A percentile compares a stretch with the other conserved stretches of the same genome.
Conservation (phyloP, 2,329 filamentous ascomycete species). For the Cadophora luteo-olivacea region DNA sequence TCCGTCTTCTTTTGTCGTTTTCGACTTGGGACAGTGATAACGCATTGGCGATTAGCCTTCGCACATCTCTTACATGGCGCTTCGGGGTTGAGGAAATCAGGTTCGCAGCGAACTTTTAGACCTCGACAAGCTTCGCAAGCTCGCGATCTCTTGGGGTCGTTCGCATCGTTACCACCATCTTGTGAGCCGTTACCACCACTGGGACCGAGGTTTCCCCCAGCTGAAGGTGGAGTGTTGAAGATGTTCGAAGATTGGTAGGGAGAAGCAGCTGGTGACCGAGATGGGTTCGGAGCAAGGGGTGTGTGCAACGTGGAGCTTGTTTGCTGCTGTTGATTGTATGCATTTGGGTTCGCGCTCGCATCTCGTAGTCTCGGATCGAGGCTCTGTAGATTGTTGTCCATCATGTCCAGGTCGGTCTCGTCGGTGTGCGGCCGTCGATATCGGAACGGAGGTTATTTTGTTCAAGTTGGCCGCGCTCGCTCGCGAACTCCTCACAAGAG, state of each 20-base stretch:
- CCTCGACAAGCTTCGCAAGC: slow-evolving; percentile 52
- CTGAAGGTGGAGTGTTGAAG: slow-evolving; percentile 39
- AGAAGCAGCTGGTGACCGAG: slow-evolving; percentile 21
- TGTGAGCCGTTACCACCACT: slow-evolving; percentile 18
- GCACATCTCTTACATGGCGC: slow-evolving; percentile 49
- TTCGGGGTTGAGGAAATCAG: slow-evolving; percentile 44
- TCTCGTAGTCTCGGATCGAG: slow-evolving; percentile 27
- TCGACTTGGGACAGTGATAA: slow-evolving; percentile 49
- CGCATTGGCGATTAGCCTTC: slow-evolving; percentile 48
- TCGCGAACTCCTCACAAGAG: background rate
- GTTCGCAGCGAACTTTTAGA: slow-evolving; percentile 52
- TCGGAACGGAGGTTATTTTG: slow-evolving; percentile 11
- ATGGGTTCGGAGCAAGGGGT: slow-evolving; percentile 24
- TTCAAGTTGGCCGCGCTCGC: slow-evolving; percentile 9
- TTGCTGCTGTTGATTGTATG: slow-evolving; percentile 16
- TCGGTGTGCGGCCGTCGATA: slow-evolving; percentile 7
- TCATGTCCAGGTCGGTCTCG: slow-evolving; percentile 1
- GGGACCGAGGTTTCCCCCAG: slow-evolving; percentile 21
- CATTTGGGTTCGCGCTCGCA: slow-evolving; percentile 15
- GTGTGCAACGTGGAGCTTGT: slow-evolving; percentile 18
- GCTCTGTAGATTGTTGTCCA: slow-evolving; percentile 8
- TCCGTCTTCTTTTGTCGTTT: slow-evolving; percentile 54
- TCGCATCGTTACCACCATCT: slow-evolving; percentile 31
- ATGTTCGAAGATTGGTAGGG: slow-evolving; percentile 30
- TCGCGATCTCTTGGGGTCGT: slow-evolving; percentile 45